A percentile compares a stretch with the other conserved stretches of the same genome.
These are phyloP conservation scores for Cyberlindnera misumaiensis DNA, from an alignment of 805 yeast species.

Conservation along the genomic window DNA sequence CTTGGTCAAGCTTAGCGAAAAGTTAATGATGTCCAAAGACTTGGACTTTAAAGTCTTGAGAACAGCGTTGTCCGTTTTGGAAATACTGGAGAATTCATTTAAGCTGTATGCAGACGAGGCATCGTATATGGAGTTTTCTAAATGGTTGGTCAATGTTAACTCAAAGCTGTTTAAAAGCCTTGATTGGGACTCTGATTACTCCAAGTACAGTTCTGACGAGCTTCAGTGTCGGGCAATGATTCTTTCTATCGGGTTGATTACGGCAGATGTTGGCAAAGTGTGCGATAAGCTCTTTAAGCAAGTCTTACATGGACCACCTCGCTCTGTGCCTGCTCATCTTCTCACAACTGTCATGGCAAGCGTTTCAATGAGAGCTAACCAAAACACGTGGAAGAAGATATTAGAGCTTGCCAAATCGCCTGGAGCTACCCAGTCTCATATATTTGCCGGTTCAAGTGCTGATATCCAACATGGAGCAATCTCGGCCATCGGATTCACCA, in stretches of 20 bases:
- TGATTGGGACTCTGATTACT: conserved; percentile 34
- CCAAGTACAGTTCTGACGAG: conserved; percentile 32
- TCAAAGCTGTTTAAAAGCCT: conserved; percentile 25
- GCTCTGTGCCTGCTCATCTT: conserved; percentile 46
- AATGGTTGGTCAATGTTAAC: conserved; percentile 14
- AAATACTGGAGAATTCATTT: conserved; percentile 16
- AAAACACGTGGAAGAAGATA: conserved; percentile 53
- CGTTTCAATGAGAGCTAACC: conserved; percentile 31
- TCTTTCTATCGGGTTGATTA: conserved; percentile 31
- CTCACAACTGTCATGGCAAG: conserved; percentile 38
- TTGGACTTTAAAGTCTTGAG: conserved; percentile 23
- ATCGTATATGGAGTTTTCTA: conserved; percentile 4
- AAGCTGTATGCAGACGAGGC: conserved; percentile 9
- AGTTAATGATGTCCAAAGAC: conserved; percentile 4
- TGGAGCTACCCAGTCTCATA: conserved; percentile 33
- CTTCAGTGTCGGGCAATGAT: conserved; percentile 37
- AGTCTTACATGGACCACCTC: conserved; percentile 45
- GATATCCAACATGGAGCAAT: conserved; percentile 53
- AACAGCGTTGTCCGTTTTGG: conserved; percentile 22
- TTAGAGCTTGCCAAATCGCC: conserved; percentile 46
- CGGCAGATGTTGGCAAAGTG: conserved; percentile 22
- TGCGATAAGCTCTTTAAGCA: conserved; percentile 39
- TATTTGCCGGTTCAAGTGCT: conserved; percentile 17
- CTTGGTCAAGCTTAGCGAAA: conserved; percentile 21
- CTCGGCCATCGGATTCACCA: conserved; percentile 45